These are phyloP conservation scores for Linderina pennispora DNA, from an alignment of 192 early-diverging fungal species.

Conservation along the genomic window DNA sequence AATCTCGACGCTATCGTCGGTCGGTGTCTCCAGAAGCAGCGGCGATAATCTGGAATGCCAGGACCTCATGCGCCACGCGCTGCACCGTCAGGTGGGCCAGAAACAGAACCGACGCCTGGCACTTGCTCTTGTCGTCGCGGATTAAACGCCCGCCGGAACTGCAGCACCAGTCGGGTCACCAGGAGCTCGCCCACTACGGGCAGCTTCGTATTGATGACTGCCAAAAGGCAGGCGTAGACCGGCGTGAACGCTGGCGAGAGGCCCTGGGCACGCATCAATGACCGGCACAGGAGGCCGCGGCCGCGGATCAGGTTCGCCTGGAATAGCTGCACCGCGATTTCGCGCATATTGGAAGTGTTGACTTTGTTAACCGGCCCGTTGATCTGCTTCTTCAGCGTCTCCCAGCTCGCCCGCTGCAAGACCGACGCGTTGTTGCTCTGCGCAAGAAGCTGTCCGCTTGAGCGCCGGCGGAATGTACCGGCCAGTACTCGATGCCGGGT, in stretches of 20 bases:
- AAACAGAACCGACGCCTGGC: slow-evolving; percentile 79
- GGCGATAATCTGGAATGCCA: slow-evolving; percentile 82
- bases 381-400: slow-evolving; percentile 87
- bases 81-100: slow-evolving; percentile 94
- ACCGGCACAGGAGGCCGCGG: slow-evolving; percentile 78
- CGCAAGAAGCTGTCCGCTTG: slow-evolving; percentile 63
- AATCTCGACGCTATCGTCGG: slow-evolving; percentile 94
- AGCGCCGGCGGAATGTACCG: slow-evolving; percentile 79
- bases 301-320: slow-evolving; percentile 88
- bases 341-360: slow-evolving; percentile 85
- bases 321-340: slow-evolving; percentile 84
- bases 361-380: slow-evolving; percentile 96
- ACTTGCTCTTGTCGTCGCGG: slow-evolving; percentile 84
- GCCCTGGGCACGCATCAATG: slow-evolving; percentile 85
- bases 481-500: slow-evolving; percentile 7
- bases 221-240: slow-evolving; percentile 81
- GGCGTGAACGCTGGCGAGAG: slow-evolving; percentile 85
- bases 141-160: slow-evolving; percentile 87
- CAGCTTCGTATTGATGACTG: slow-evolving; percentile 91
- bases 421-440: background rate
- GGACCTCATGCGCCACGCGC: slow-evolving; percentile 76
- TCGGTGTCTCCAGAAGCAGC: slow-evolving; percentile 76
- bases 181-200: slow-evolving; percentile 87
- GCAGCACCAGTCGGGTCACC: slow-evolving; percentile 72
- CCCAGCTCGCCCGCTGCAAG: slow-evolving; percentile 86